Evolutionary conservation across 805 yeast species (phyloP), one percentile per base, ranked within the genome.

Genomic region (Ogataea populi-albae): DNA sequence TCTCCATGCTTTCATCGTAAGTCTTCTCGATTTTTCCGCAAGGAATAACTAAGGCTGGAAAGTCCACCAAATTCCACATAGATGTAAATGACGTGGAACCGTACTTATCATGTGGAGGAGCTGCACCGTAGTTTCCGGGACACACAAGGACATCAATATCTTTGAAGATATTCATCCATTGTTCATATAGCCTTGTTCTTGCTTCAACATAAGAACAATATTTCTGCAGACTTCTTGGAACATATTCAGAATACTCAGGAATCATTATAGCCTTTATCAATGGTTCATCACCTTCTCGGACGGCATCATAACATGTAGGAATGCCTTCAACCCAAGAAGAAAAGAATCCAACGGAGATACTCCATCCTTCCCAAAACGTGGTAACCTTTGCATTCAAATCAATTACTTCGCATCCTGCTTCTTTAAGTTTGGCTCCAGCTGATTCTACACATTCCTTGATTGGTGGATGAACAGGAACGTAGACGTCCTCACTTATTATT

Each of bases 381-480:
- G 21, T n/a, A 6, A 39, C 18, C 14, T 26, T 21, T 5, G 30
- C 26, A 15, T 29, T 21, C 7, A 41, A 6, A 6, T 66, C 68
- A 25, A 74, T 59, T n/a, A 73, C 60, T 35, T 69, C 73, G 36
- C 68, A 76, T 21, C 80, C 77, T 17, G 66, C 65, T 19, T 20
- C 17, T 19, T 53, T 47, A 21, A 64, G 45, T 32, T 48, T 47
- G 17, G 48, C 60, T 5, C 42, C 50, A 2, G 53, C 55, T 9
- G 46, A 45, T 12, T 62, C 47, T 30, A 76, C 28, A 1, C 68
- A 73, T 45, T 80, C 61, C 12, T 61, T 54, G 27, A 73, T 64
- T 26, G 82, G 79, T 7, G 83, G 82, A 31, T 75, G 68, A 29
- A 78, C 74, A 37, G 69, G 71, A 11, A 75, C 76, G 17, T 72